Base-by-base conservation (phyloP, 148 eudicot species). In the Persicaria tinctoria region DNA sequence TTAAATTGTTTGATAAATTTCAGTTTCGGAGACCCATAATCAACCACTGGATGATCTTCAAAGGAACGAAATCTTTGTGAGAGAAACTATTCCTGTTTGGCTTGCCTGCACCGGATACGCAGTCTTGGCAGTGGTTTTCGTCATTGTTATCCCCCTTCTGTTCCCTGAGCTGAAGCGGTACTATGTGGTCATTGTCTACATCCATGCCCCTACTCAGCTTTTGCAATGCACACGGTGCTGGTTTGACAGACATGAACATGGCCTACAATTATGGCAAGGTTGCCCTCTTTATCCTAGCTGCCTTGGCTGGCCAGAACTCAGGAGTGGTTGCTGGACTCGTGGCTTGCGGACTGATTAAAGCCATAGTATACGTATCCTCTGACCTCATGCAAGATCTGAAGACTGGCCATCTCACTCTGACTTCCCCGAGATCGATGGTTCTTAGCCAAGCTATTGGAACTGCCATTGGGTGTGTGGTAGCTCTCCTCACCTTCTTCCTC, bases 191-290 rank as follows among this genome's bases (percentile, higher is more conserved):
- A 77, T 83, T 3, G 93, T 92, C 45, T 93, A 93, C 78, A 55
- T 87, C 49, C 63, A 89, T 23, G 98, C 98, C 0, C 98, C 98
- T 6, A 79, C 91, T 93, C 38, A 86, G 95, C 84, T 93, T 93
- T 76, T 93, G 97, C 85, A 93, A 93, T 47, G 98, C 98, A 1
- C 91, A 93, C 27, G 97, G 98, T 1, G 88, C 97, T 72, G 98
- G 98, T 69, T 81, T 93, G 74, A 93, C 98, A 0, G 97, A 93
- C 83, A 86, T 86, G 92, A 91, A 89, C 83, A 91, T 93, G 98
- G 93, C 94, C 51, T 91, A 88, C 76, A 93, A 91, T 62, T 93
- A 93, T 11, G 98, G 97, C 23, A 93, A 93, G 79, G 98, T 93
- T 13, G 92, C 98, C 3, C 97, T 93, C 50, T 91, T 93, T 76